Evolutionary conservation across 192 early-diverging fungal species (phyloP), one percentile per base, ranked within the genome.

Genomic region (Chytriomyces confervae): DNA sequence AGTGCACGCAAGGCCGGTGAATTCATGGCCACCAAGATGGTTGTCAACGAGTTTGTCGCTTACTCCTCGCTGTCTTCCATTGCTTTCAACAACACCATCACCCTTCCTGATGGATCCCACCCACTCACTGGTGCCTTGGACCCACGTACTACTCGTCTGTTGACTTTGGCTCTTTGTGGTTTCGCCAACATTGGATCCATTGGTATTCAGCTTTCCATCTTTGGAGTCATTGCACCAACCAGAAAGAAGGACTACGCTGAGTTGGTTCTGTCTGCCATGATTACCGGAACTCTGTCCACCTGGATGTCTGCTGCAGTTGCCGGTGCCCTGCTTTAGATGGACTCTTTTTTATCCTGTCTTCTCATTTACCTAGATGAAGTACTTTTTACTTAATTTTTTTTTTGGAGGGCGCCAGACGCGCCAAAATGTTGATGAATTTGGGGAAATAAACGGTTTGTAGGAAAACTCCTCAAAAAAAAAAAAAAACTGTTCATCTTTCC

Each of bases 1-100:
- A 83, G 91, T 63, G 76, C 88, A 48, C 84, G 90, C 46, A 69
- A 60, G 43, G 91, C 91, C 16, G 91, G 90, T 57, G 86, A 88
- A 69, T 78, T 95, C 50, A 75, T 92, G 84, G 89, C 92, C 13
- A 89, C 88, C 50, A 94, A 95, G 85, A 89, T 95, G 66, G 82
- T 94, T 79, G 86, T 91, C 63, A 97, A 95, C 84, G 95, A 97
- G 88, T 94, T 97, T 81, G 91, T 91, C n/a, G 95, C 92, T 5
- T 97, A 93, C 83, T 46, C 77, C 2, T 47, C 70, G 69, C 44
- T 87, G 36, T 10, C 53, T 24, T 66, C 11, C 47, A n/a, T 29
- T 48, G 69, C 72, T 18, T 69, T 43, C 75, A 53, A 24, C 65
- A 10, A 11, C 2, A 66, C 63, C 61, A 10, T 66, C 27, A 46